Evolutionary conservation across 768 basidiomycete genomes (phyloP).

Genomic region (Trametes cinnabarina): DNA sequence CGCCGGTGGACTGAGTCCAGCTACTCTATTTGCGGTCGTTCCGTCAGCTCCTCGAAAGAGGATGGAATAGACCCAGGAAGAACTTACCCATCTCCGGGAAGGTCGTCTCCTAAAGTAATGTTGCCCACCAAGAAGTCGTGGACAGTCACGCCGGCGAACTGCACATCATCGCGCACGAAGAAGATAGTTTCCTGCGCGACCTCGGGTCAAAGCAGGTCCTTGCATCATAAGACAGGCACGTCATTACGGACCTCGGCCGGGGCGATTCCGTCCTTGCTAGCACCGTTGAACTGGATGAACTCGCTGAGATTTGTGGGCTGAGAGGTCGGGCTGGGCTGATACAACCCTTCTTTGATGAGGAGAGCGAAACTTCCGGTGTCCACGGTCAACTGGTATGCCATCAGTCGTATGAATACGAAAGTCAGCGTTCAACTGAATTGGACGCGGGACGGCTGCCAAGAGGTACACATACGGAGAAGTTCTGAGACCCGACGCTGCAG

Average conservation of each 20-base stretch:
- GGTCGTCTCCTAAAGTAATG: constrained; percentile 13
- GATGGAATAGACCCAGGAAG: neutral
- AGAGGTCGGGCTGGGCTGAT: constrained; percentile 9
- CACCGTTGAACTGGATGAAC: constrained; percentile 19
- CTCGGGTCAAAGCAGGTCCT: neutral
- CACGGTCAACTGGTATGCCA: neutral
- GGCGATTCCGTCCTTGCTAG: constrained; percentile 7
- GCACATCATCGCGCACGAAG: constrained; percentile 9
- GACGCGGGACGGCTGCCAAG: too few relatives aligned
- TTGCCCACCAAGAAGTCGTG: constrained; percentile 13
- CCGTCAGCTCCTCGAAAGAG: neutral
- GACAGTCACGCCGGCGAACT: constrained; percentile 3
- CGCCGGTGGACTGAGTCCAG: constrained; percentile 15
- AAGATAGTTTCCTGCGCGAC: constrained; percentile 4
- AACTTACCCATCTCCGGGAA: constrained; percentile 13
- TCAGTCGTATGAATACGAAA: too few relatives aligned
- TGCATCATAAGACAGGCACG: too few relatives aligned
- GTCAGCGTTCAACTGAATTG: too few relatives aligned
- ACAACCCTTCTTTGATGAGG: constrained; percentile 9
- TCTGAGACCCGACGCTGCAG: constrained; percentile 5
- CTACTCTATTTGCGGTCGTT: neutral
- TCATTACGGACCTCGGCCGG: neutral
- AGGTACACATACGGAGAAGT: constrained; percentile 2
- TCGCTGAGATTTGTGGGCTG: constrained; percentile 15
- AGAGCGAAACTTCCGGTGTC: constrained; percentile 19